Evolutionary conservation across 805 yeast genomes (phyloP), one percentile per base, ranked within the genome.

Genomic region (Cyberlindnera maritima): DNA sequence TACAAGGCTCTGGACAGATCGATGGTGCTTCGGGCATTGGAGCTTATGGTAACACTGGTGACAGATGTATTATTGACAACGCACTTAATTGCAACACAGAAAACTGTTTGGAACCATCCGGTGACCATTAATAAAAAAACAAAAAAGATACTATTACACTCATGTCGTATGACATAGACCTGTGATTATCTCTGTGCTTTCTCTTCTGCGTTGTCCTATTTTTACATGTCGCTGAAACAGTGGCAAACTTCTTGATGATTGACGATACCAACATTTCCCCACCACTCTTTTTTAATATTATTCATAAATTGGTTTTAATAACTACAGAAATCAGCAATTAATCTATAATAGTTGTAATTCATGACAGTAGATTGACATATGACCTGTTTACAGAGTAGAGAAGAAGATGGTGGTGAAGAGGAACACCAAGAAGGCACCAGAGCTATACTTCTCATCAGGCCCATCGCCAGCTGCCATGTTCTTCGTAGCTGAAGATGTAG

Each of bases 41-140:
- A 18, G 66, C 68, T 3, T 66, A 70, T 45, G 74, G 74, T 21
- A 52, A 62, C 8, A 60, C 55, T 13, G 65, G 64, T 25, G 68
- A 66, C 6, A 62, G 66, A 17, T 79, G 83, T 59, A 64, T 75
- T 21, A 72, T 77, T 23, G 83, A 79, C 54, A 74, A 75, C n/a
- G 72, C 74, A 23, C 71, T 75, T 17, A 74, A 76, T 40, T 79
- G 83, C 58, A 74, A 76, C 46, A 63, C 79, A 2, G 64, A 64
- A 33, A 67, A 64, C 38, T 78, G 83, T 60, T 52, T 75, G 28
- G 59, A 51, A 12, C 46, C 50, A 28, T 11, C 43, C 18, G 26
- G 18, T 13, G 26, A 28, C 17, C 36, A 36, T n/a, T 39, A 13
- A 28, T n/a, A n/a, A n/a, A n/a, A n/a, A n/a, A n/a, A n/a, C n/a